Percentiles rank a stretch among this genome's conserved stretches.
Evolutionary conservation across 1,139 yeast genomes (phyloP).

Genomic region (Candida buenavistaensis): DNA sequence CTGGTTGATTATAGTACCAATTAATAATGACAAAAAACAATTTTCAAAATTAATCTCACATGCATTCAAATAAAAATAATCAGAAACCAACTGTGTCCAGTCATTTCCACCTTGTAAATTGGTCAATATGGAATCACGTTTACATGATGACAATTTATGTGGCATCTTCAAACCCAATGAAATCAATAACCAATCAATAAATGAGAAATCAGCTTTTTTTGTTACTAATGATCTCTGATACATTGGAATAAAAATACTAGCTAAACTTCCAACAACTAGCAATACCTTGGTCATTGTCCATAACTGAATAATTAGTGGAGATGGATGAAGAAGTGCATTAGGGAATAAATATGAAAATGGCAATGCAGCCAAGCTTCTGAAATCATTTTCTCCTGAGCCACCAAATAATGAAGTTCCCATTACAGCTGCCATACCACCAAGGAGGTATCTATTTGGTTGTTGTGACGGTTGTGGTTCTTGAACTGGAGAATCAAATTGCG

Average conservation of each 20-base stretch:
- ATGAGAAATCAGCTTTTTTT: constrained; percentile 6
- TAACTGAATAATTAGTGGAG: constrained; percentile 25
- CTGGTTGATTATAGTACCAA: constrained; percentile 28
- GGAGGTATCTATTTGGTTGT: constrained; percentile 34
- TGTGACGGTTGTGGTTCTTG: constrained; percentile 8
- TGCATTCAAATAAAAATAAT: constrained; percentile 30
- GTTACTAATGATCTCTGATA: constrained; percentile 9
- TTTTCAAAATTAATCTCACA: constrained; percentile 41
- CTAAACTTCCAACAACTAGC: constrained; percentile 28
- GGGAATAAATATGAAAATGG: constrained; percentile 34
- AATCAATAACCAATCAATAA: constrained; percentile 26
- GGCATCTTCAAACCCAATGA: constrained; percentile 34
- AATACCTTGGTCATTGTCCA: constrained; percentile 28
- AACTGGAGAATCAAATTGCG: constrained; percentile 18
- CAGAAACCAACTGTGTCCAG: constrained; percentile 21
- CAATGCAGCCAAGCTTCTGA: constrained; percentile 39
- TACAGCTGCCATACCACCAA: constrained; percentile 60
- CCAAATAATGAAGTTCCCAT: constrained; percentile 48
- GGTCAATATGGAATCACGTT: constrained; percentile 20
- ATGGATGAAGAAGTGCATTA: constrained; percentile 22
- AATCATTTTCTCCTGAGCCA: constrained; percentile 36
- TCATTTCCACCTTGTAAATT: constrained; percentile 26
- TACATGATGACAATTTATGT: constrained; percentile 17
- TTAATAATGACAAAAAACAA: constrained; percentile 31
- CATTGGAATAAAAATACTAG: constrained; percentile 26